Evolutionary conservation across 2,329 filamentous ascomycete species (phyloP), one percentile per base, ranked within the genome.

Genomic region (Thermochaetoides dissita): DNA sequence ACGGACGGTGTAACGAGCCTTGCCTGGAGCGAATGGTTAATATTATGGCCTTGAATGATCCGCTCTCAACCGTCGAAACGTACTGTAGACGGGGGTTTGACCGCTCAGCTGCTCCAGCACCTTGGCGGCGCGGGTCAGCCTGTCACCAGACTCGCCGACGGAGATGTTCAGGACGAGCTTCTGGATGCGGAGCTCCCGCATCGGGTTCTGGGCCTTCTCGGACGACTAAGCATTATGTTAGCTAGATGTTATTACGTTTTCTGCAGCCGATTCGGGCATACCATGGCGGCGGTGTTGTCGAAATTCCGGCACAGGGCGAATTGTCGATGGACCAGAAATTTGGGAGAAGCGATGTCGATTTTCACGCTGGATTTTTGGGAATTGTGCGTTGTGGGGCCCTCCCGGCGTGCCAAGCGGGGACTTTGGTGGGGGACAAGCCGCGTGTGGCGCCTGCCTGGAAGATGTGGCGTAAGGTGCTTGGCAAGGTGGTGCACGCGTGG

Each of bases 1-100:
- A 76, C 91, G 89, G 79, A 98, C 91, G 59, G 91, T 98, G 82
- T 96, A 98, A 65, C 91, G 86, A 69, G 91, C 91, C 84, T 98
- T 98, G 87, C 84, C 84, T 88, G 62, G 43, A 41, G 37, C 29
- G 42, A 39, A 42, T 38, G 24, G 12, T 34, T 11, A 4, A 36
- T 10, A n/a, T 35, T 10, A 36, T 30, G 37, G 17, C 17, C 17
- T 24, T 24, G 17, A 24, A 24, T 5, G 17, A 24, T 24, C 17
- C 5, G 17, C 3, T 24, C 17, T 24, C 17, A 24, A 24, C 17
- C 9, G 17, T 11, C 3, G 7, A 8, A 50, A 72, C 78, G 55
- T 79, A 89, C 85, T 94, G 87, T 98, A 98, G 72, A 98, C 91
- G 61, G 91, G 91, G 59, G 91, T 96, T 78, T 98, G 91, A 88